Evolutionary conservation across 208 protist species (phyloP), one percentile per base, ranked within the genome.

Genomic region (Acanthamoeba quina): DNA sequence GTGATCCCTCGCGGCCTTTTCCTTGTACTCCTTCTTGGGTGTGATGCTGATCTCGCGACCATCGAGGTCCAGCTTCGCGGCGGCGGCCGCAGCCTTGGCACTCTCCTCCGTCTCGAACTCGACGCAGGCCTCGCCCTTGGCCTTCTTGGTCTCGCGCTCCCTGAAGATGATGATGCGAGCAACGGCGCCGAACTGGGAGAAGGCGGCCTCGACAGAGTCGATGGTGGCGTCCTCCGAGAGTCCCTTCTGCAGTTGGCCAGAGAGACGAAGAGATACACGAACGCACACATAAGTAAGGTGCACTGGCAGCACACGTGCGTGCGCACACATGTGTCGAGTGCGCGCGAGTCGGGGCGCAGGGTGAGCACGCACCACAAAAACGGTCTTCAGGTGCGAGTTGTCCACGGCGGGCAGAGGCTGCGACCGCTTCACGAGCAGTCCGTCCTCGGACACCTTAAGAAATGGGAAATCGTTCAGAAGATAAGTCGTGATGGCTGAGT

Each of bases 41-140:
- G 24, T 24, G 4, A 86, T 49, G 49, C 49, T 86, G 78, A 86
- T 29, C 78, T 86, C 78, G 26, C 49, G 41, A 21, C 52, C 78
- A 26, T 86, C 15, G 19, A 29, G 13, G 49, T 54, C 34, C 21
- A 62, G 78, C 52, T 86, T 54, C 44, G 29, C 29, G n/a, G 24
- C 26, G n/a, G 78, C 78, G 3, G 10, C 9, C 15, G 78, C 78
- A n/a, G 44, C 78, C 78, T 86, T 86, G 34, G 78, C 9, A 37
- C 9, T 60, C 52, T 91, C 85, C 62, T 91, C 58, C 19, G 85
- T 72, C 29, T 91, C 47, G 58, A 91, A 91, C 85, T 91, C 85
- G 13, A 91, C 41, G 85, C 64, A 74, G 58, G 85, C 85, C 9
- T 66, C 54, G 31, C 85, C 85, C 86, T 92, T 92, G 64, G 66